Evolutionary conservation across 2,329 filamentous ascomycete species (phyloP).

Genomic region (Anisogramma anomala): DNA sequence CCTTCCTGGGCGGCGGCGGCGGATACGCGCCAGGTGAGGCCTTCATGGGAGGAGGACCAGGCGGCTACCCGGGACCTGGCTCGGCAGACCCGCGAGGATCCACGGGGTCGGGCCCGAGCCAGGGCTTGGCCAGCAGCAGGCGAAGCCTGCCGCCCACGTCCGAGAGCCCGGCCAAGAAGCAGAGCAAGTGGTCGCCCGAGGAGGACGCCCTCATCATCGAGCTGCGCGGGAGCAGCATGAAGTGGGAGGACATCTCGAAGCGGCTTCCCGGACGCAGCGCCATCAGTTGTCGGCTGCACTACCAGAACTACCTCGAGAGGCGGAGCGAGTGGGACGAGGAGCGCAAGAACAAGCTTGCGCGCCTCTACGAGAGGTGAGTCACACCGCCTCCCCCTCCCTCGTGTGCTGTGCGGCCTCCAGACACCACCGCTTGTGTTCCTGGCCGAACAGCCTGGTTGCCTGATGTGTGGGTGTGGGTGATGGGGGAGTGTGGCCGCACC

Average conservation of each 20-base stretch:
- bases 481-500: too few species aligned
- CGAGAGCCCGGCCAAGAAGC: slow-evolving; percentile 74
- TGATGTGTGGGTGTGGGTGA: too few species aligned
- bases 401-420: slow-evolving; percentile 2
- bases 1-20: slow-evolving; percentile 12
- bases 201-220: slow-evolving; percentile 93
- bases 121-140: slow-evolving; percentile 24
- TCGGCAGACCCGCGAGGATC: slow-evolving; percentile 15
- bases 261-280: slow-evolving; percentile 79
- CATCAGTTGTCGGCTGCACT: slow-evolving; percentile 88
- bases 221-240: slow-evolving; percentile 82
- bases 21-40: slow-evolving; percentile 9
- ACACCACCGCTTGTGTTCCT: too few species aligned
- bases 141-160: slow-evolving; percentile 40
- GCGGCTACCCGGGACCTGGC: slow-evolving; percentile 13
- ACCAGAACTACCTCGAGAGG: slow-evolving; percentile 93
- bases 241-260: slow-evolving; percentile 97
- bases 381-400: background rate
- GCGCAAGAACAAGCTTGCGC: slow-evolving; percentile 89
- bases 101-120: slow-evolving; percentile 3
- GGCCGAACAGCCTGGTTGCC: too few species aligned
- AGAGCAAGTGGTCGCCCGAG: slow-evolving; percentile 92
- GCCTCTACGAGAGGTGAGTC: slow-evolving; percentile 83
- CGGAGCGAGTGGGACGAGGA: slow-evolving; percentile 95
- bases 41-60: slow-evolving; percentile 15